Conservation (phyloP, 495 filamentous ascomycete genomes). For the Daldinia loculata region DNA sequence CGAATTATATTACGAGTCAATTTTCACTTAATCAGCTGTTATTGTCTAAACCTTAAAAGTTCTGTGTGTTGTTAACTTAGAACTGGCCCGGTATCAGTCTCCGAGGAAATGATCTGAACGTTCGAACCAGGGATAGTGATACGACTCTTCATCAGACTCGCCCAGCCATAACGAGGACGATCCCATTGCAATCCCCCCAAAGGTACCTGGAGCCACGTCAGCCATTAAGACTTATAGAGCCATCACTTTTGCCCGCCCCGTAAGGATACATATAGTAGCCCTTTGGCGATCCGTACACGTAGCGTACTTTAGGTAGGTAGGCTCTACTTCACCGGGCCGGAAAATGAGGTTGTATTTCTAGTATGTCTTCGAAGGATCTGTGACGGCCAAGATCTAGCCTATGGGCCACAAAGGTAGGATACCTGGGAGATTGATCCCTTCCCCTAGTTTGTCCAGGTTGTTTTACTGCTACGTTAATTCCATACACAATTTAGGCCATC, state of each 20-base stretch:
- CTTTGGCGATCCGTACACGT: neutral
- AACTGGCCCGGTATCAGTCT: neutral
- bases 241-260: neutral
- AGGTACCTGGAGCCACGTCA: slow-evolving; percentile 6
- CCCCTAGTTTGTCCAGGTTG: neutral
- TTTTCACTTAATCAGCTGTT: neutral
- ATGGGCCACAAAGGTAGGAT: neutral
- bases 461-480: neutral
- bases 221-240: neutral
- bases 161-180: neutral
- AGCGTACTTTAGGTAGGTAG: neutral
- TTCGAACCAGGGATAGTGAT: neutral
- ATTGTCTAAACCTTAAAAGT: neutral
- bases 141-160: neutral
- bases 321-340: neutral
- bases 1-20: neutral
- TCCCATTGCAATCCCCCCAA: slow-evolving; percentile 6
- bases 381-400: neutral
- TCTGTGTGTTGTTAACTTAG: neutral
- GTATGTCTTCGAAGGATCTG: neutral
- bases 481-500: neutral
- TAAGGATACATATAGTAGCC: neutral
- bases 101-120: neutral
- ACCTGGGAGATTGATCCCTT: neutral
- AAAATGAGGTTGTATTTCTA: neutral